Evolutionary conservation across 352 stramenopile genomes (phyloP).

Genomic region (Phytophthora boehmeriae): DNA sequence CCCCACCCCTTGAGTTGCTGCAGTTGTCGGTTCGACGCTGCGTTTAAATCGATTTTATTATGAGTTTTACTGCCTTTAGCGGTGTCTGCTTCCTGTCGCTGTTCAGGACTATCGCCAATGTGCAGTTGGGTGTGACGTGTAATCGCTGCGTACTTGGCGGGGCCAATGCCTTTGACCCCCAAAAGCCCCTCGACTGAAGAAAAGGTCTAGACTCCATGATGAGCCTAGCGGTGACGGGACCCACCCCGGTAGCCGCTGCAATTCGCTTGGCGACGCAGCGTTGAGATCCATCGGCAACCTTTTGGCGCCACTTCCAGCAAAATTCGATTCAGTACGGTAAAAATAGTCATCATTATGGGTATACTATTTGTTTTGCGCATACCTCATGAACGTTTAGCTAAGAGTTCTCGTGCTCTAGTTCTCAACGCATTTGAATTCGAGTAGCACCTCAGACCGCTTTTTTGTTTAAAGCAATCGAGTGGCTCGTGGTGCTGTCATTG

Average conservation of each 20-base stretch:
- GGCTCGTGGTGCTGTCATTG: no score
- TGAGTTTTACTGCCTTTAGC: slow-evolving; percentile 9
- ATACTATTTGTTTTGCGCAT: slow-evolving; percentile 62
- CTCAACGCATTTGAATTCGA: no score
- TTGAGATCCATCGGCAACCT: slow-evolving; percentile 43
- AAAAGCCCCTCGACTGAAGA: slow-evolving; percentile 38
- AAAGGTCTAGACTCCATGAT: slow-evolving; percentile 60
- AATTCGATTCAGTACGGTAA: slow-evolving; percentile 5
- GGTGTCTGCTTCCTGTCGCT: neutral
- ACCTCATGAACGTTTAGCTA: no score
- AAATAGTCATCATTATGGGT: slow-evolving; percentile 50
- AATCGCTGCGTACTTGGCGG: slow-evolving; percentile 38
- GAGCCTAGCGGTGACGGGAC: slow-evolving; percentile 36
- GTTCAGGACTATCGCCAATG: slow-evolving; percentile 18
- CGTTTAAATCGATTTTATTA: slow-evolving; percentile 53
- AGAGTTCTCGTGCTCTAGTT: no score
- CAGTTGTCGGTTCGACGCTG: slow-evolving; percentile 43
- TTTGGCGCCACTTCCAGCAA: slow-evolving; percentile 48
- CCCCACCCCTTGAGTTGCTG: slow-evolving; percentile 48
- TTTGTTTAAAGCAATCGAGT: no score
- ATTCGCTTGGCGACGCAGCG: slow-evolving; percentile 28
- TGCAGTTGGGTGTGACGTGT: slow-evolving; percentile 22
- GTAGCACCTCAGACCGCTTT: no score
- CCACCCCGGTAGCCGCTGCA: slow-evolving; percentile 54
- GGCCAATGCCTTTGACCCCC: slow-evolving; percentile 51